A percentile compares a stretch with the other conserved stretches of the same genome.
These are phyloP conservation scores for Kentomonas sorsogonicus DNA, from an alignment of 208 protist species.

Conservation along the genomic window DNA sequence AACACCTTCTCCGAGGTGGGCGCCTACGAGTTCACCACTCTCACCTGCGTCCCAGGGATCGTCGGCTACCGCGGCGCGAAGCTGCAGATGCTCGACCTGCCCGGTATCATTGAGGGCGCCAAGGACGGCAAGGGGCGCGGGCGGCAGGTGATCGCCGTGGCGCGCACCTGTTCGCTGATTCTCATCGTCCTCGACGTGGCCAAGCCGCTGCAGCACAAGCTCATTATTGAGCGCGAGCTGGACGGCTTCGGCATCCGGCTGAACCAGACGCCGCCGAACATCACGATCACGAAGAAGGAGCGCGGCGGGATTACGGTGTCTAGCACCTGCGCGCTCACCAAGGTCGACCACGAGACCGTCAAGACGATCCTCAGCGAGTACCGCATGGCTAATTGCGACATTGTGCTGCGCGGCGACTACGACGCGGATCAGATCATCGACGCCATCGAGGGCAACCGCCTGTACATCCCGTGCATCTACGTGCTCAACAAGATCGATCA, in stretches of 20 bases:
- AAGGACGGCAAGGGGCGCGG: conserved; percentile 99
- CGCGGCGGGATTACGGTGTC: conserved; percentile 86
- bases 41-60: conserved; percentile 97
- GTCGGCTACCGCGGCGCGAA: conserved; percentile 93
- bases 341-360: conserved; percentile 90
- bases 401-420: conserved; percentile 92
- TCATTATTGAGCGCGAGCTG: conserved; percentile 95
- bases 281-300: conserved; percentile 95
- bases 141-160: conserved; percentile 96
- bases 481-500: conserved; percentile 99
- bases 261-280: conserved; percentile 95
- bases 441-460: conserved; percentile 95
- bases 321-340: conserved; percentile 82
- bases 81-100: conserved; percentile 95
- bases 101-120: conserved; percentile 99
- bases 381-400: conserved; percentile 94
- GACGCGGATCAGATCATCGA: conserved; percentile 98
- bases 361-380: conserved; percentile 93
- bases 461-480: conserved; percentile 96
- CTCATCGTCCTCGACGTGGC: conserved; percentile 97
- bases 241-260: conserved; percentile 99
- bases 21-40: conserved; percentile 99
- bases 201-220: conserved; percentile 95
- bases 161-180: conserved; percentile 97
- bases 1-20: conserved; percentile 96